Conservation (phyloP, 441 rosid genomes). For the Monsonia emarginata region DNA sequence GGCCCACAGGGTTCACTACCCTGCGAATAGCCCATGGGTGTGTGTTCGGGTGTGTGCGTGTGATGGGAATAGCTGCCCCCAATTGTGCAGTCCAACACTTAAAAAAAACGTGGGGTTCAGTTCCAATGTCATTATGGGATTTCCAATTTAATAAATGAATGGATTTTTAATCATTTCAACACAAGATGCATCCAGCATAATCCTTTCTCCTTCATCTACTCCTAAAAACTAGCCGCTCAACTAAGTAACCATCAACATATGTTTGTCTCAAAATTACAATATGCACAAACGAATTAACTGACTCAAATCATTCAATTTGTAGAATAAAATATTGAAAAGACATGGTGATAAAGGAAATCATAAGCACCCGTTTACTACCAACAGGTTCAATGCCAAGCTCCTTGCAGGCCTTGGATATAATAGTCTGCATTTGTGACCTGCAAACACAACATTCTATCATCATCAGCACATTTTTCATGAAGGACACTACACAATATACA, state of each 20-base stretch:
- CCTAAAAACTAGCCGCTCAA: background rate
- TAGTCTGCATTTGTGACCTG: conserved; percentile 96
- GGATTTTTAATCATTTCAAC: background rate
- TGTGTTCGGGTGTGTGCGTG: too few species aligned
- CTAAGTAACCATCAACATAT: background rate
- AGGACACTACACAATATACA: background rate
- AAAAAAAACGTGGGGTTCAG: background rate
- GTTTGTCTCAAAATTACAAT: background rate
- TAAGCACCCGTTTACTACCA: conserved; percentile 76
- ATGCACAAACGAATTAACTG: background rate
- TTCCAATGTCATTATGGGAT: background rate
- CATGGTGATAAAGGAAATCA: background rate
- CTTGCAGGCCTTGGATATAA: conserved; percentile 69
- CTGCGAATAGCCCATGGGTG: too few species aligned
- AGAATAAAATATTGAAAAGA: background rate
- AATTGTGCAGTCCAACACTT: too few species aligned
- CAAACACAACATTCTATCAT: background rate
- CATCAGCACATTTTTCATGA: background rate
- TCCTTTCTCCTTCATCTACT: background rate
- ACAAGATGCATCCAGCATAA: background rate
- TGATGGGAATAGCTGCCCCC: too few species aligned
- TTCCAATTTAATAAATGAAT: background rate
- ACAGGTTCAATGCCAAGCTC: conserved; percentile 77
- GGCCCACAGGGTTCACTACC: too few species aligned
- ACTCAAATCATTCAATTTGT: background rate